Evolutionary conservation across 305 asterid genomes (phyloP).

Genomic region (Solanum chacoense): DNA sequence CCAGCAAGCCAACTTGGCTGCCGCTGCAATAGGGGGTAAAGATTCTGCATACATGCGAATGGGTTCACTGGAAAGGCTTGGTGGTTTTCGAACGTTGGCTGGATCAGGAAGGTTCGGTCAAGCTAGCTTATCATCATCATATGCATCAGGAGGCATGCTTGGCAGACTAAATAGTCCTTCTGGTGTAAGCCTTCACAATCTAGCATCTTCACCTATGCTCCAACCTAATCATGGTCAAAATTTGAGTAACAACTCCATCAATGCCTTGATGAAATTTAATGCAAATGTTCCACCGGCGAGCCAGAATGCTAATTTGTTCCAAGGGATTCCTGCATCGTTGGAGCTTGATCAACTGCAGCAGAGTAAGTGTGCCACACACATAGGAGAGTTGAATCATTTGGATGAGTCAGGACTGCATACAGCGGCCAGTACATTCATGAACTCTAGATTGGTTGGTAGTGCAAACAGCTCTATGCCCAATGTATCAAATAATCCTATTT

Average conservation of each 20-base stretch:
- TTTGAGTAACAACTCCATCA: conserved; percentile 30
- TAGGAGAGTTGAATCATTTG: conserved; percentile 25
- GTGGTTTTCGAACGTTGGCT: conserved; percentile 49
- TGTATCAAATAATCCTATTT: conserved; percentile 22
- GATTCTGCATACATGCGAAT: conserved; percentile 62
- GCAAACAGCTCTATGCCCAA: conserved; percentile 25
- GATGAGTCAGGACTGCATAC: conserved; percentile 29
- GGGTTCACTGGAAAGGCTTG: conserved; percentile 56
- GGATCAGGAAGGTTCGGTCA: conserved; percentile 55
- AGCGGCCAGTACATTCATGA: conserved; percentile 10
- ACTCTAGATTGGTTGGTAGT: conserved; percentile 11
- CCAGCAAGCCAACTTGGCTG: conserved; percentile 80
- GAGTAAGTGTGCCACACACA: conserved; percentile 22
- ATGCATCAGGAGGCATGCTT: conserved; percentile 45
- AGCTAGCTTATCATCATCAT: conserved; percentile 41
- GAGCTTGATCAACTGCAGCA: conserved; percentile 69
- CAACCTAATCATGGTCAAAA: conserved; percentile 46
- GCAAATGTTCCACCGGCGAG: conserved; percentile 28
- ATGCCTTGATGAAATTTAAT: conserved; percentile 40
- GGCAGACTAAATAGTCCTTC: conserved; percentile 62
- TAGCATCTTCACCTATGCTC: conserved; percentile 34
- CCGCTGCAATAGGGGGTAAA: conserved; percentile 59
- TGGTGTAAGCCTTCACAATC: conserved; percentile 41
- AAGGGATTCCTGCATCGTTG: conserved; percentile 44
- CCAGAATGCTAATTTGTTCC: conserved; percentile 51